Evolutionary conservation across 768 basidiomycete species (phyloP).

Genomic region (Rhodotorula diobovata): DNA sequence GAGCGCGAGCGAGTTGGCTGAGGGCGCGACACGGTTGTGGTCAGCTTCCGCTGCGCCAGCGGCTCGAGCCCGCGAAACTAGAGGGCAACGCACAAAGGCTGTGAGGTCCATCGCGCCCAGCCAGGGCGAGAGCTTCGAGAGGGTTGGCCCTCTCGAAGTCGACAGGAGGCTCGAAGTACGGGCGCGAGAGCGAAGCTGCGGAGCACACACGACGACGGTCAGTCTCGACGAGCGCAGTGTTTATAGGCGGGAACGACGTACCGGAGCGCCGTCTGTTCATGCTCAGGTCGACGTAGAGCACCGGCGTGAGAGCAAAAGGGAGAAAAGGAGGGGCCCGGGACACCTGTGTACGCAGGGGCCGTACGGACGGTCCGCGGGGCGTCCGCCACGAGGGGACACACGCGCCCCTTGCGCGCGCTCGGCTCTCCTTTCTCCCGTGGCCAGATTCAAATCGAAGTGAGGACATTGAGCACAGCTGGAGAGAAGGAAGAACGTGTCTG

Average conservation of each 20-base stretch:
- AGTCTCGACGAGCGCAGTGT: not conserved
- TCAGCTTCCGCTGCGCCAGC: too few species aligned
- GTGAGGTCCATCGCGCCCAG: not conserved
- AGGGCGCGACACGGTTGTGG: not conserved
- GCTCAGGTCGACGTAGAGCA: rapidly evolving
- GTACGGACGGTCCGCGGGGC: too few species aligned
- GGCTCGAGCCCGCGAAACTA: not conserved
- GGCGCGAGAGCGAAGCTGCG: slow-evolving; percentile 10
- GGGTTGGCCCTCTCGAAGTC: rapidly evolving
- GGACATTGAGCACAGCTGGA: not conserved
- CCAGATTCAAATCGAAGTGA: not conserved
- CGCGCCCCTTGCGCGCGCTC: too few species aligned
- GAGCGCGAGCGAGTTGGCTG: not conserved
- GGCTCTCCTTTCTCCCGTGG: too few species aligned
- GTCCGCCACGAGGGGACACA: too few species aligned
- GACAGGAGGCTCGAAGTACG: not conserved
- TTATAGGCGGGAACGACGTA: not conserved
- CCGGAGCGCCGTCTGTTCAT: slow-evolving; percentile 1
- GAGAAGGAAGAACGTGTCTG: not conserved
- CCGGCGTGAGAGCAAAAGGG: not conserved
- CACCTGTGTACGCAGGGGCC: too few species aligned
- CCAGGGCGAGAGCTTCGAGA: not conserved
- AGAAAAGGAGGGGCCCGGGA: too few species aligned
- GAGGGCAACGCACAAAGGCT: not conserved
- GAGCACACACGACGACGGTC: not conserved